Evolutionary conservation across 441 rosid species (phyloP).

Genomic region (Lepidium campestre): DNA sequence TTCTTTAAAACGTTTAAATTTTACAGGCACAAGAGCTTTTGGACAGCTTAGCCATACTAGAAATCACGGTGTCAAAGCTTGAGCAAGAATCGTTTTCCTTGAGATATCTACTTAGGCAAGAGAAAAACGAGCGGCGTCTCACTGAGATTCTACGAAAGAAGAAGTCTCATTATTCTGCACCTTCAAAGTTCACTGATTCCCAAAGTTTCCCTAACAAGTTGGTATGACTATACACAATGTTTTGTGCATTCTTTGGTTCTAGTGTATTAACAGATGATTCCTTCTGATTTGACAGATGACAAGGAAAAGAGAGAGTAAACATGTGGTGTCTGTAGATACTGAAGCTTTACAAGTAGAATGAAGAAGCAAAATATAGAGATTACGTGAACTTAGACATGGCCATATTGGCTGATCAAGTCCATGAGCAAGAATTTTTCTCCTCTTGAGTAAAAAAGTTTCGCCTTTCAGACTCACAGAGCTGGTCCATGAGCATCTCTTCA

Average conservation of each 20-base stretch:
- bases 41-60: slow-evolving; percentile 66
- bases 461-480: not conserved
- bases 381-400: slow-evolving; percentile 8
- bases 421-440: not conserved
- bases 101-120: slow-evolving; percentile 75
- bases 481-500: not conserved
- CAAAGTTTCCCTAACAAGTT: slow-evolving; percentile 31
- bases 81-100: slow-evolving; percentile 69
- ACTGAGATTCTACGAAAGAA: slow-evolving; percentile 51
- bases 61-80: slow-evolving; percentile 72
- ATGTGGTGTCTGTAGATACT: slow-evolving; percentile 12
- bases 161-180: slow-evolving; percentile 37
- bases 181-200: slow-evolving; percentile 28
- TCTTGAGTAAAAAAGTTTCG: not conserved
- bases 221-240: slow-evolving; percentile 31
- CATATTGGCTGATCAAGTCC: not conserved
- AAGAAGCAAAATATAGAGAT: slow-evolving; percentile 6
- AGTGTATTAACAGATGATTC: not conserved
- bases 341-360: slow-evolving; percentile 25
- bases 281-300: slow-evolving; percentile 12
- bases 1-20: slow-evolving; percentile 10
- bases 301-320: slow-evolving; percentile 23
- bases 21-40: slow-evolving; percentile 73
- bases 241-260: not conserved
- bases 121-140: slow-evolving; percentile 73